A percentile compares a stretch with the other conserved stretches of the same genome.
These are phyloP conservation scores for Tanacetum coccineum DNA, from an alignment of 129 eudicot species.

Conservation along the genomic window DNA sequence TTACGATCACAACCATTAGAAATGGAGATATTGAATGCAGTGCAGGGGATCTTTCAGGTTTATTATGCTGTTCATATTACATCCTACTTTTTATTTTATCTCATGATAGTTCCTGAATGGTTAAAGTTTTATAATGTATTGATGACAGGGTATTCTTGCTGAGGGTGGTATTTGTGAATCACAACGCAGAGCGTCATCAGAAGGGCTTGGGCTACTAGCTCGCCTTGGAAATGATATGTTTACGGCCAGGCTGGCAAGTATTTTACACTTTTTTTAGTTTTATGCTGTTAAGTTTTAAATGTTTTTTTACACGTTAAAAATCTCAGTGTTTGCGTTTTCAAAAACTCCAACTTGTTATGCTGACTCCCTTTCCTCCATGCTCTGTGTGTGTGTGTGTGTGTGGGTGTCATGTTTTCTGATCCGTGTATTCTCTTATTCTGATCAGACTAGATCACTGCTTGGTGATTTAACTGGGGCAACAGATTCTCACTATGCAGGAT, in stretches of 20 bases:
- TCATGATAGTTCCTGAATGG: slow-evolving; percentile 7
- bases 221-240: slow-evolving; percentile 88
- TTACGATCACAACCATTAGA: slow-evolving; percentile 73
- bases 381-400: not conserved
- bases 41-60: slow-evolving; percentile 94
- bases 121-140: slow-evolving; percentile 4
- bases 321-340: slow-evolving; percentile 6
- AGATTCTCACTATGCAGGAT: slow-evolving; percentile 79
- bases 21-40: slow-evolving; percentile 55
- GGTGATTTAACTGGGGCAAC: slow-evolving; percentile 49
- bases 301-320: slow-evolving; percentile 1
- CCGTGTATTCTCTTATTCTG: slow-evolving; percentile 16
- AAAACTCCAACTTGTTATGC: not conserved
- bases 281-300: not conserved
- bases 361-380: slow-evolving; percentile 10
- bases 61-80: slow-evolving; percentile 18
- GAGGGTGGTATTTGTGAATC: slow-evolving; percentile 92
- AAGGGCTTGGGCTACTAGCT: slow-evolving; percentile 93
- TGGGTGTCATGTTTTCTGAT: slow-evolving; percentile 21
- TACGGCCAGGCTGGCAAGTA: slow-evolving; percentile 88
- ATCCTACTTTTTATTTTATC: slow-evolving; percentile 6
- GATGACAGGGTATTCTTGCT: slow-evolving; percentile 76
- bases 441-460: slow-evolving; percentile 71
- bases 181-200: slow-evolving; percentile 94
- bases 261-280: slow-evolving; percentile 2